Conservation (phyloP, 2,329 filamentous ascomycete species). For the Aspergillaceae sp. region DNA sequence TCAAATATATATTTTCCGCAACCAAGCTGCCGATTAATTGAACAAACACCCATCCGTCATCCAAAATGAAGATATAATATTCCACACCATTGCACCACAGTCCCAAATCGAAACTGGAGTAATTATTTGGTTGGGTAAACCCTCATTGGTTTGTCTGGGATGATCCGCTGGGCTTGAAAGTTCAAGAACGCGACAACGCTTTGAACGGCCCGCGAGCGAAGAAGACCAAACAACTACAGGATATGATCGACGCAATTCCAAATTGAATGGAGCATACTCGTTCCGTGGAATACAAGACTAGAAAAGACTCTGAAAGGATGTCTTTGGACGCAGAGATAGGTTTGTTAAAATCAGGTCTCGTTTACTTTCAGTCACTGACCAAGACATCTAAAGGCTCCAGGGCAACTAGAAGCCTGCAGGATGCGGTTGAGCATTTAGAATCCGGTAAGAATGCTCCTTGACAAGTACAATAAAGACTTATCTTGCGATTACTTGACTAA, state of each 20-base stretch:
- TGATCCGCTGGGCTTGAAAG: background rate
- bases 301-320: conserved; percentile 1
- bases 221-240: background rate
- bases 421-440: conserved; percentile 31
- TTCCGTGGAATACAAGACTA: too few species aligned
- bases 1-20: too few species aligned
- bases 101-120: too few species aligned
- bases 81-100: too few species aligned
- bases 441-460: conserved; percentile 18
- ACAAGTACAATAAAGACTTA: background rate
- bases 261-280: too few species aligned
- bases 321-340: conserved; percentile 11
- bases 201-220: background rate
- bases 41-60: too few species aligned
- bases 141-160: background rate
- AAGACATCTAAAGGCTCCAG: conserved; percentile 4
- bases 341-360: conserved; percentile 3
- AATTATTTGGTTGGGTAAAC: too few species aligned
- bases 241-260: background rate
- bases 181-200: conserved; percentile 6
- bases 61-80: too few species aligned
- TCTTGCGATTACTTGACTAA: background rate
- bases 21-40: too few species aligned
- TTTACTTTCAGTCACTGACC: background rate
- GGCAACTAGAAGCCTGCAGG: conserved; percentile 17